Evolutionary conservation across 2,329 filamentous ascomycete genomes (phyloP).

Genomic region (Epichloe glyceriae): DNA sequence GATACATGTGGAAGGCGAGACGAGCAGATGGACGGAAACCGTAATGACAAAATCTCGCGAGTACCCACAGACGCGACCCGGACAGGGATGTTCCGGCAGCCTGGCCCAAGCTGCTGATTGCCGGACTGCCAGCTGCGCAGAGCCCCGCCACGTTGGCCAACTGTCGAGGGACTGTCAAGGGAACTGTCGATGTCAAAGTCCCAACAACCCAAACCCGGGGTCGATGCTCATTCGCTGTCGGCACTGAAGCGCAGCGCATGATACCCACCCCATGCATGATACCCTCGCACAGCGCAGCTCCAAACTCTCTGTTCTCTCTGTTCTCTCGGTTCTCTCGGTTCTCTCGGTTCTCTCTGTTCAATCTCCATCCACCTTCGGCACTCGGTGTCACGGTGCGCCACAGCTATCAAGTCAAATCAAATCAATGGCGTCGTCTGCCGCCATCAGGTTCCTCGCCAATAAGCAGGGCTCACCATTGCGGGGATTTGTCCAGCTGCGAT

Average conservation of each 20-base stretch:
- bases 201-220: too few relatives aligned
- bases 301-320: too few relatives aligned
- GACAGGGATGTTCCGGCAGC: neutral
- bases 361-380: neutral
- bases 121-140: neutral
- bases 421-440: conserved; percentile 18
- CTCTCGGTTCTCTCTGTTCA: neutral
- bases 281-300: too few relatives aligned
- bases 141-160: neutral
- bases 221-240: neutral
- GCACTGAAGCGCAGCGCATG: neutral
- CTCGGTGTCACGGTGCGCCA: neutral
- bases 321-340: too few relatives aligned
- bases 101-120: neutral
- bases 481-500: conserved; percentile 44
- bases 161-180: too few relatives aligned
- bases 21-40: neutral
- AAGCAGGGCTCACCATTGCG: conserved; percentile 29
- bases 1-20: conserved; percentile 11
- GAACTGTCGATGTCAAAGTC: neutral
- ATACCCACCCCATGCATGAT: too few relatives aligned
- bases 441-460: conserved; percentile 34
- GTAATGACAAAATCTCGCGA: neutral
- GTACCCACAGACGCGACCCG: neutral
- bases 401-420: neutral